phyloP scores from a whole-genome alignment of 768 basidiomycete species.

The Suillus variegatus region DNA sequence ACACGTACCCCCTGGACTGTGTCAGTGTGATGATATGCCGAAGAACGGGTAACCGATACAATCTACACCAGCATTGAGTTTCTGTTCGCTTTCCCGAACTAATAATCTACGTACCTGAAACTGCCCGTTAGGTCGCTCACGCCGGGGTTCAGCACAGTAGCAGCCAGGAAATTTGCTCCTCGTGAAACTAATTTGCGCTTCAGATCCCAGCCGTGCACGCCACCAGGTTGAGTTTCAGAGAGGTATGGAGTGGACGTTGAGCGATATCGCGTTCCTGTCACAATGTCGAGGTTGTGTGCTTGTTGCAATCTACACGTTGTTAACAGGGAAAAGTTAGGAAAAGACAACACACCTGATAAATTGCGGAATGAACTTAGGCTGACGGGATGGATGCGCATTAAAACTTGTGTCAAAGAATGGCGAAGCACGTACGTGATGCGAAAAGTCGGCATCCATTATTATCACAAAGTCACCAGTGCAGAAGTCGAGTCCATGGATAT shows the following conservation, averaged over 20 bases:
- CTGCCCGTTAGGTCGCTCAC: slow-evolving; percentile 91
- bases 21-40: slow-evolving; percentile 83
- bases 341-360: slow-evolving; percentile 66
- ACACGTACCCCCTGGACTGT: slow-evolving; percentile 89
- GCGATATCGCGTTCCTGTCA: slow-evolving; percentile 90
- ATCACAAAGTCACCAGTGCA: slow-evolving; percentile 91
- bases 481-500: slow-evolving; percentile 89
- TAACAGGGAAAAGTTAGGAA: neutral
- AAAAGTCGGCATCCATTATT: slow-evolving; percentile 98
- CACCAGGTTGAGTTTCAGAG: slow-evolving; percentile 69
- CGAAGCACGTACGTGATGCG: slow-evolving; percentile 75
- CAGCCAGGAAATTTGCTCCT: slow-evolving; percentile 90
- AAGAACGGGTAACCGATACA: slow-evolving; percentile 78
- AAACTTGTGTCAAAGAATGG: neutral
- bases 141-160: slow-evolving; percentile 80
- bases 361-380: slow-evolving; percentile 96
- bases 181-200: slow-evolving; percentile 85
- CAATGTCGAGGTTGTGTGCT: slow-evolving; percentile 87
- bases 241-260: slow-evolving; percentile 56
- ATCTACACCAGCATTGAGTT: slow-evolving; percentile 36
- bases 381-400: neutral
- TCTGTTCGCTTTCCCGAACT: slow-evolving; percentile 1
- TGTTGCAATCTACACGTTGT: slow-evolving; percentile 63
- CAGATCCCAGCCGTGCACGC: slow-evolving; percentile 92
- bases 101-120: slow-evolving; percentile 64